Evolutionary conservation across 495 filamentous ascomycete species (phyloP), one percentile per base, ranked within the genome.

Genomic region (Annulohypoxylon nitens): DNA sequence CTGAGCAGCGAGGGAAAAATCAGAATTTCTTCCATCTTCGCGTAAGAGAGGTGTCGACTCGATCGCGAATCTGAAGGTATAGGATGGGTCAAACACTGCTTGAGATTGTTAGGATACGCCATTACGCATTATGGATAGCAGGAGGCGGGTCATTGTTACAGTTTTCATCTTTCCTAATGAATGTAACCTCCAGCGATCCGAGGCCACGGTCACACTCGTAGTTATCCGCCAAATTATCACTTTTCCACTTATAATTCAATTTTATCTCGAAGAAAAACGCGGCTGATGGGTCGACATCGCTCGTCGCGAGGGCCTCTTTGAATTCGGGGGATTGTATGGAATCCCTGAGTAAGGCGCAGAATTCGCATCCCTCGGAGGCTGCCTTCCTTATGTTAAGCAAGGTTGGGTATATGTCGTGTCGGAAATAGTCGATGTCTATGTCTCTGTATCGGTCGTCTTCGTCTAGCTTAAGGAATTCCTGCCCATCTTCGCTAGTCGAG

Each of bases 391-490:
- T 45, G 41, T 45, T 45, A 14, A n/a, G 41, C 41, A 45, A n/a
- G 41, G 41, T 14, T n/a, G 41, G 41, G 14, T 45, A 45, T 45
- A 45, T 45, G 14, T 45, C 41, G 12, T 45, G 41, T 45, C 12
- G 41, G 41, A 18, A 45, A 45, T 45, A 45, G 41, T 45, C 41
- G 41, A 45, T 45, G 11, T 45, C 41, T 45, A 45, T 45, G 41
- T 45, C 12, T 11, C 5, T 45, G 12, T 16, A 45, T 14, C 41
- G 41, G 41, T 45, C 41, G 41, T 45, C 41, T 14, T 14, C 41
- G 41, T n/a, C 41, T 0, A 45, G 41, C 41, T 45, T 45, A 1
- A 45, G 41, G 3, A 14, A 45, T 45, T 45, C 14, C 14, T 45
- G 41, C 3, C 41, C 41, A 4, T 45, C 41, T 45, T 45, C 41